phyloP scores from a whole-genome alignment of 331 rosid species.

The Telfairia occidentalis region DNA sequence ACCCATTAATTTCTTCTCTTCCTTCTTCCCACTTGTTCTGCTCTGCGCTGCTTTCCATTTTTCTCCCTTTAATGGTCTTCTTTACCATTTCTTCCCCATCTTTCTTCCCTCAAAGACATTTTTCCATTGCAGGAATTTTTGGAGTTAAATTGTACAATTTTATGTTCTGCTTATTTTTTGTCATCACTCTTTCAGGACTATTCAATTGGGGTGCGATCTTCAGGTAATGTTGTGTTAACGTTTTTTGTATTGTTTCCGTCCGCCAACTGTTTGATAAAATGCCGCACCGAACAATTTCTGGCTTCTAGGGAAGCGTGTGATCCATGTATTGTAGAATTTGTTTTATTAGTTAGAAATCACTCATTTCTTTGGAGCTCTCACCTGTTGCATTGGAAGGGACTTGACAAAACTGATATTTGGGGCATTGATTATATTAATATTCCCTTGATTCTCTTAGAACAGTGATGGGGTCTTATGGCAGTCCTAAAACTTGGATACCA shows the following conservation, averaged over 20 bases:
- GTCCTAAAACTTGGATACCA: slow-evolving; percentile 27
- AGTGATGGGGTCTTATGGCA: slow-evolving; percentile 12
- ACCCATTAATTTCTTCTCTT: slow-evolving; percentile 24
- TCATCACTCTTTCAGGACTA: not conserved
- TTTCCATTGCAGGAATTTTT: slow-evolving; percentile 14
- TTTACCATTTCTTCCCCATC: slow-evolving; percentile 11
- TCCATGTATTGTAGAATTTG: not conserved
- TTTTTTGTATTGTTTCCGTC: not conserved
- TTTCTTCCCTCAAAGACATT: not conserved
- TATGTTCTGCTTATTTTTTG: not conserved
- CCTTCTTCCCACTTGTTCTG: slow-evolving; percentile 23
- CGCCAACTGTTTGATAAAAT: slow-evolving; percentile 1
- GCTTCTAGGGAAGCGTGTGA: not conserved
- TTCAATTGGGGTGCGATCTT: not conserved
- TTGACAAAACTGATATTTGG: not conserved
- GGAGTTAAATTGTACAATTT: not conserved
- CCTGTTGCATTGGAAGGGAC: not conserved
- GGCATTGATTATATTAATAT: not conserved
- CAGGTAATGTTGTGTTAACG: slow-evolving; percentile 6
- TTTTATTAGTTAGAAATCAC: not conserved
- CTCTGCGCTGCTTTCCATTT: slow-evolving; percentile 31
- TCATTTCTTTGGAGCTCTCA: not conserved
- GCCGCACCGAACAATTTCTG: not conserved
- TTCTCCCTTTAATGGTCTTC: slow-evolving; percentile 23
- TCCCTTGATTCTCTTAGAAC: not conserved